A percentile compares a stretch with the other conserved stretches of the same genome.
phyloP scores from a whole-genome alignment of 495 filamentous ascomycete species.

The Penicillium herquei region DNA sequence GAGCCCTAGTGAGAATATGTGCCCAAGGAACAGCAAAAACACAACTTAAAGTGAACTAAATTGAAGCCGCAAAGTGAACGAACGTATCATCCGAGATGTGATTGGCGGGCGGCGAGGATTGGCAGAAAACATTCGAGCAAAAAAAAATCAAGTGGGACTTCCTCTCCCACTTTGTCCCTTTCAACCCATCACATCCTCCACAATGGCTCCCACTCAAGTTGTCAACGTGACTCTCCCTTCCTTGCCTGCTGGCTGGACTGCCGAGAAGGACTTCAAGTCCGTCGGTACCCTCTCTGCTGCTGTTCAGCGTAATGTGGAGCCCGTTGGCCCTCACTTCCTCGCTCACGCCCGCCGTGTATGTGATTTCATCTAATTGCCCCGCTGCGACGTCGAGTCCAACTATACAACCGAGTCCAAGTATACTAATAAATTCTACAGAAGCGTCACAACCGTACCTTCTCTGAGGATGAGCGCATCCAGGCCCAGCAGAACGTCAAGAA shows the following conservation, averaged over 20 bases:
- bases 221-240: slow-evolving; percentile 64
- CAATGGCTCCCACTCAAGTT: slow-evolving; percentile 48
- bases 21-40: background rate
- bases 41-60: background rate
- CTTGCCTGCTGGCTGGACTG: slow-evolving; percentile 78
- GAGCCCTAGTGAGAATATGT: no score
- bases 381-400: slow-evolving; percentile 3
- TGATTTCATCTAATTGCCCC: slow-evolving; percentile 4
- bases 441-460: slow-evolving; percentile 96
- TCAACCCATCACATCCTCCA: slow-evolving; percentile 14
- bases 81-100: slow-evolving; percentile 26
- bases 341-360: slow-evolving; percentile 89
- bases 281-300: slow-evolving; percentile 66
- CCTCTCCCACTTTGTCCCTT: slow-evolving; percentile 16
- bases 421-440: slow-evolving; percentile 49
- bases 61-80: background rate
- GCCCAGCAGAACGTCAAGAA: slow-evolving; percentile 93
- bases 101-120: slow-evolving; percentile 34
- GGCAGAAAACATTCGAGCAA: slow-evolving; percentile 6
- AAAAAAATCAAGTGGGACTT: slow-evolving; percentile 25
- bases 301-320: slow-evolving; percentile 83
- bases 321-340: slow-evolving; percentile 95
- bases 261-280: slow-evolving; percentile 88
- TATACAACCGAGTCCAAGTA: no score
- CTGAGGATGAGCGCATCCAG: slow-evolving; percentile 96